Evolutionary conservation across 2,329 filamentous ascomycete genomes (phyloP).

Genomic region (Xylariaceae sp.): DNA sequence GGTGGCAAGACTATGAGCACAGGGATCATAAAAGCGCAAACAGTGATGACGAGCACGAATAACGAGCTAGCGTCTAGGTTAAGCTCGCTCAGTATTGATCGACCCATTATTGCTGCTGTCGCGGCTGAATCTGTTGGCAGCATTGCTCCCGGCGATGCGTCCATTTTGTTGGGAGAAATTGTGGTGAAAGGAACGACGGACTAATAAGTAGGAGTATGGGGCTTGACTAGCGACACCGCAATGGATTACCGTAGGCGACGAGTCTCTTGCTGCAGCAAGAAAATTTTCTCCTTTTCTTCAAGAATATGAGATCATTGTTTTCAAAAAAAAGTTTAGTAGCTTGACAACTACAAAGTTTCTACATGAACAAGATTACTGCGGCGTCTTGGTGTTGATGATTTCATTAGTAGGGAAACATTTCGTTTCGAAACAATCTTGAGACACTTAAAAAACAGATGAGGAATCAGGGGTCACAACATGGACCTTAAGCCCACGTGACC

Average conservation of each 20-base stretch:
- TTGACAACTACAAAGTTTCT: too few relatives aligned
- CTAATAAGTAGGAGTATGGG: background rate
- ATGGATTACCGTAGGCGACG: too few relatives aligned
- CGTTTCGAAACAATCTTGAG: slow-evolving; percentile 9
- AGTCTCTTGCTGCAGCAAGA: too few relatives aligned
- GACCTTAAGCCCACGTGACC: too few relatives aligned
- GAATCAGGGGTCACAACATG: slow-evolving; percentile 4
- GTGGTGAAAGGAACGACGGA: too few relatives aligned
- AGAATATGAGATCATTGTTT: too few relatives aligned
- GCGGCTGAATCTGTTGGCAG: background rate
- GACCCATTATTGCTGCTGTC: slow-evolving; percentile 10
- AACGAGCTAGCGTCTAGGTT: slow-evolving; percentile 24
- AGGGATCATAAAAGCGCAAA: slow-evolving; percentile 48
- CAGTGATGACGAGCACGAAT: slow-evolving; percentile 26
- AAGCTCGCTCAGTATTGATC: slow-evolving; percentile 16
- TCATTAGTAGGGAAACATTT: too few relatives aligned
- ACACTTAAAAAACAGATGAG: slow-evolving; percentile 16
- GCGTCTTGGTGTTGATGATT: too few relatives aligned
- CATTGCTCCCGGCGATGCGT: background rate
- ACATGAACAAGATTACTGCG: too few relatives aligned
- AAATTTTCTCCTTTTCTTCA: too few relatives aligned
- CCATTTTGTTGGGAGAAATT: background rate
- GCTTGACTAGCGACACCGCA: slow-evolving; percentile 15
- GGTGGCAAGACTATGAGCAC: slow-evolving; percentile 54
- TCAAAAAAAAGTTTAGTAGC: too few relatives aligned